Evolutionary conservation across 2,329 filamentous ascomycete species (phyloP), one percentile per base, ranked within the genome.

Genomic region (Talaromyces islandicus): DNA sequence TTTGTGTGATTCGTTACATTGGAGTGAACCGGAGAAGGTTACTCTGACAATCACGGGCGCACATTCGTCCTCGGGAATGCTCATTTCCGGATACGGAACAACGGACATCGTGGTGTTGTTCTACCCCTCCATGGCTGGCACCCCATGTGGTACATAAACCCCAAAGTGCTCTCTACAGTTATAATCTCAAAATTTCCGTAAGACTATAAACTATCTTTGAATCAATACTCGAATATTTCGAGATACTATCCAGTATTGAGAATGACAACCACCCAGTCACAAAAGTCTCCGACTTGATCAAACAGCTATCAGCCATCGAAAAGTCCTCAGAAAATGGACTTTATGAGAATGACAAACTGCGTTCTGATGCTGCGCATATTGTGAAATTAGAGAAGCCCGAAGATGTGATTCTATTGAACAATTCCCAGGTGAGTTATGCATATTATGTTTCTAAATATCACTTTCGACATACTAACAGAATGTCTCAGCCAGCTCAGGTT

Each of bases 301-400:
- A 46, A n/a, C 19, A 56, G 21, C 30, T 60, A 35, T 56, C 35
- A 12, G 58, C 46, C 32, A 52, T 60, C 17, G 58, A 60, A 25
- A 46, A 60, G 19, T 17, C 50, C 14, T 56, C 54, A 7, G 7
- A 52, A 9, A 35, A 46, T 46, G 57, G 25, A 7, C 10, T 61
- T 2, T 54, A 29, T 21, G 55, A 61, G 25, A 58, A 61, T n/a
- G 55, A 61, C n/a, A 38, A 54, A 12, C 43, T 58, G 19, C 59
- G 59, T 17, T 25, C 51, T 5, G 29, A 58, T 17, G 59, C 59
- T 21, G 29, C 41, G 19, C 54, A 58, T 29, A 27, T 61, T 12
- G 55, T 30, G 21, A 56, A 21, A 21, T 41, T 61, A 7, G 55
- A 61, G 32, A 58, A n/a, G 46, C 59, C 59, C 14, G 35, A 61